A percentile compares a stretch with the other conserved stretches of the same genome.
Conservation (phyloP, 164 flowering plant species). For the Chloranthus sessilifolius region DNA sequence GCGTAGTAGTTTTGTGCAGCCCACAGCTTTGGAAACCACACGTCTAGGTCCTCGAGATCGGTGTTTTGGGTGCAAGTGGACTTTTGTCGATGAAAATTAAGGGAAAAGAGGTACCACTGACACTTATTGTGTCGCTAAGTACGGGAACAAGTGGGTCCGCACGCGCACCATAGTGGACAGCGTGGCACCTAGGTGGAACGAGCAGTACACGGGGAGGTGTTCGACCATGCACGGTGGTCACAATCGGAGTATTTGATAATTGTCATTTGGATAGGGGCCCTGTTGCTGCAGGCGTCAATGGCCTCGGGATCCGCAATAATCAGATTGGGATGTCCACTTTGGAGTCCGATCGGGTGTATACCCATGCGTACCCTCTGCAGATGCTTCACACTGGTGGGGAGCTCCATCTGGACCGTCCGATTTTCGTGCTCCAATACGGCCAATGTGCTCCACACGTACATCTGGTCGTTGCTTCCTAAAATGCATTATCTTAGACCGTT, state of each 20-base stretch:
- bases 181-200: conserved; percentile 31
- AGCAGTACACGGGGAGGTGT: conserved; percentile 40
- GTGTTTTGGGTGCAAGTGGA: conserved; percentile 67
- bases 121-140: conserved; percentile 37
- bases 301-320: conserved; percentile 19
- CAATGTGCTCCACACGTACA: conserved; percentile 28
- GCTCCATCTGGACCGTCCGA: conserved; percentile 44
- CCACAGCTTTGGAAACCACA: conserved; percentile 67
- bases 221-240: conserved; percentile 37
- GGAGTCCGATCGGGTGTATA: conserved; percentile 37
- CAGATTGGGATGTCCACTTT: conserved; percentile 42
- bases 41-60: conserved; percentile 43
- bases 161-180: conserved; percentile 35
- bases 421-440: conserved; percentile 28
- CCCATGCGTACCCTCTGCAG: conserved; percentile 37
- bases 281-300: not conserved
- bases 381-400: conserved; percentile 40
- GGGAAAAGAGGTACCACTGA: conserved; percentile 28
- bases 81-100: conserved; percentile 33
- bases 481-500: conserved; percentile 40
- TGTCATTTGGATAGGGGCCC: conserved; percentile 18
- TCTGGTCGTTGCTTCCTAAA: conserved; percentile 31
- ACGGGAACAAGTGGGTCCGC: conserved; percentile 37
- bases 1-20: conserved; percentile 72
- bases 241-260: conserved; percentile 36